A percentile compares a stretch with the other conserved stretches of the same genome.
phyloP scores from a whole-genome alignment of 2,329 filamentous ascomycete species.

The Claviceps sp. region DNA sequence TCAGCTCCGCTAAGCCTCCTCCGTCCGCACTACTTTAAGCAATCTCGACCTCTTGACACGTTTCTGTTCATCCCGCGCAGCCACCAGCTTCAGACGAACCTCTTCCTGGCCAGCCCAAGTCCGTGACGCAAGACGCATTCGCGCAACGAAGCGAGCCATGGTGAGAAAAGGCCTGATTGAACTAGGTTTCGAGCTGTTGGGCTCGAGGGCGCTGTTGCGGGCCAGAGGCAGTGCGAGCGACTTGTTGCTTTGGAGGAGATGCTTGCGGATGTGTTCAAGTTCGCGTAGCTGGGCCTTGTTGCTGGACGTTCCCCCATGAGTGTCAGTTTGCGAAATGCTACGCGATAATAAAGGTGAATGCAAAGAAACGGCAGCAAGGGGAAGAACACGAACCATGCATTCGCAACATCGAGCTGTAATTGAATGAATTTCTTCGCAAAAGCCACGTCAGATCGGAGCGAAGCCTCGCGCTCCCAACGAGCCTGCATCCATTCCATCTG shows the following conservation, averaged over 20 bases:
- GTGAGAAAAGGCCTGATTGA: conserved; percentile 30
- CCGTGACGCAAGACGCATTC: conserved; percentile 33
- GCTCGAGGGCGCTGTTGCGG: conserved; percentile 4
- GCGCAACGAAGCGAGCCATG: conserved; percentile 39
- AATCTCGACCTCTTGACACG: conserved; percentile 29
- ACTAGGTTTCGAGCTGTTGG: conserved; percentile 13
- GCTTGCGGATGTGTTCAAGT: conserved; percentile 60
- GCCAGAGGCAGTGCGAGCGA: conserved; percentile 18
- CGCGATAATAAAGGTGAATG: not conserved
- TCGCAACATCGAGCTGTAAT: conserved; percentile 68
- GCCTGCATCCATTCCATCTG: conserved; percentile 88
- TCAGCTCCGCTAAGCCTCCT: not conserved
- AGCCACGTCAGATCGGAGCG: conserved; percentile 65
- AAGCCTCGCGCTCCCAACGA: conserved; percentile 65
- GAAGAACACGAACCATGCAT: conserved; percentile 63
- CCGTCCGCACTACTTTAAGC: conserved; percentile 24
- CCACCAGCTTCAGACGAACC: conserved; percentile 33
- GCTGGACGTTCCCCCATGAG: conserved; percentile 32
- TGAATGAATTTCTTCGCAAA: conserved; percentile 79
- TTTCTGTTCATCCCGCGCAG: conserved; percentile 33
- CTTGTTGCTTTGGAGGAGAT: conserved; percentile 26
- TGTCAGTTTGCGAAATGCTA: not conserved
- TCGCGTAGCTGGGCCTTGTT: conserved; percentile 85
- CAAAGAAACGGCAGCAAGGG: not conserved
- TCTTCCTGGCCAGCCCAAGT: conserved; percentile 39